Conservation (phyloP, 768 basidiomycete species). For the Auricularia sp. region DNA sequence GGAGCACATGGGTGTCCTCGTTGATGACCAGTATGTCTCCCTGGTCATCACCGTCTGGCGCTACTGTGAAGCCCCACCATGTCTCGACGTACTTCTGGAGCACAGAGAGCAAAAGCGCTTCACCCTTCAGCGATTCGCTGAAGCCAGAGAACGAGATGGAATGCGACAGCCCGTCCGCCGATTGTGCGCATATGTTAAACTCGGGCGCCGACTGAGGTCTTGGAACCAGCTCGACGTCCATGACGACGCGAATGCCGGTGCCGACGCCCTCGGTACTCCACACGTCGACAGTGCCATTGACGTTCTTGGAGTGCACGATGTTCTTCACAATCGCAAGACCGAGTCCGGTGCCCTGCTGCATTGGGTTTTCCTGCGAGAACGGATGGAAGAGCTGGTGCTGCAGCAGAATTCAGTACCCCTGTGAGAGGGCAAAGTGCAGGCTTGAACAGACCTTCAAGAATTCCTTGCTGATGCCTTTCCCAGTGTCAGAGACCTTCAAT, state of each 20-base stretch:
- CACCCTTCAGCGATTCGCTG: conserved; percentile 51
- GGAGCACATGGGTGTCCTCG: conserved; percentile 56
- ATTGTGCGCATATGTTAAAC: conserved; percentile 38
- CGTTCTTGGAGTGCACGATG: conserved; percentile 75
- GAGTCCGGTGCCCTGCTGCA: conserved; percentile 87
- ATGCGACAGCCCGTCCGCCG: conserved; percentile 31
- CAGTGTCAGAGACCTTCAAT: conserved; percentile 77
- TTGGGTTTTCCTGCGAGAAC: conserved; percentile 91
- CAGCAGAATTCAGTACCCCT: neutral
- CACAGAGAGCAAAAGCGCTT: conserved; percentile 53
- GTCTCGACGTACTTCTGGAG: conserved; percentile 54
- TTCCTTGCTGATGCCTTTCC: conserved; percentile 90
- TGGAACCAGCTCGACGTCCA: conserved; percentile 55
- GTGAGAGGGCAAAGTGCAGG: neutral
- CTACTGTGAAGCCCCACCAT: conserved; percentile 66
- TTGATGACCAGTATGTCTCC: conserved; percentile 77
- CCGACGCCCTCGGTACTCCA: conserved; percentile 85
- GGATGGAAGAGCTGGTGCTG: conserved; percentile 94
- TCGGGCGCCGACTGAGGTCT: conserved; percentile 22
- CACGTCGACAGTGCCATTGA: conserved; percentile 88
- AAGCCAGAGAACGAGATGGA: conserved; percentile 68
- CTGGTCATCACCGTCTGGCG: conserved; percentile 27
- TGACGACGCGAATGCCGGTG: conserved; percentile 83
- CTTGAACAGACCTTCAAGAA: conserved; percentile 61
- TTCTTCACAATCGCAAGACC: conserved; percentile 93